Percentiles rank a stretch among this genome's conserved stretches.
phyloP scores from a whole-genome alignment of 306 rosid genomes.

The Cucurbita ficifolia region DNA sequence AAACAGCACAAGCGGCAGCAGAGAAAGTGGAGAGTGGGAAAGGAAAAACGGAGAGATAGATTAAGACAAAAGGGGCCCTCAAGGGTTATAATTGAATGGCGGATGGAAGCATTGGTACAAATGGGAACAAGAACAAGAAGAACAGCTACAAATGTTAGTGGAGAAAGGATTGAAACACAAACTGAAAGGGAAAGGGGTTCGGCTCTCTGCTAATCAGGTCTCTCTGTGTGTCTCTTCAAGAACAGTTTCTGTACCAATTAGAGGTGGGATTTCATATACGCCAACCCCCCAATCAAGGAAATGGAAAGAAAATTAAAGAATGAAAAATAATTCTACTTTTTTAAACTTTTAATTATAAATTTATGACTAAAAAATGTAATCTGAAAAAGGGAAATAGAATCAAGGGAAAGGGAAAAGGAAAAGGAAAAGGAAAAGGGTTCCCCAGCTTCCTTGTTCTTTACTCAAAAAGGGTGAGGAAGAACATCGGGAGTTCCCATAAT shows the following conservation, averaged over 20 bases:
- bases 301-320: too few species aligned
- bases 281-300: neutral
- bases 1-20: neutral
- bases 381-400: neutral
- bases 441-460: neutral
- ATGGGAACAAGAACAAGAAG: neutral
- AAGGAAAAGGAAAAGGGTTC: neutral
- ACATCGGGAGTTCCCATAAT: neutral
- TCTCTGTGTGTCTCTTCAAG: neutral
- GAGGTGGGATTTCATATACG: neutral
- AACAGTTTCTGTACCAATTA: neutral
- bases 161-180: neutral
- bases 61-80: neutral
- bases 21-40: conserved; percentile 5
- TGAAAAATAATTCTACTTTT: too few species aligned
- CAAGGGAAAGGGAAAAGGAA: neutral
- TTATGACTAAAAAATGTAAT: neutral
- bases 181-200: neutral
- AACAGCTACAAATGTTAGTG: neutral
- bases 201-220: neutral
- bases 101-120: neutral
- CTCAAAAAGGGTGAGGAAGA: neutral
- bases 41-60: neutral
- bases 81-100: neutral
- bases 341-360: too few species aligned